phyloP scores from a whole-genome alignment of 768 basidiomycete species.

The Psilocybe azurescens region DNA sequence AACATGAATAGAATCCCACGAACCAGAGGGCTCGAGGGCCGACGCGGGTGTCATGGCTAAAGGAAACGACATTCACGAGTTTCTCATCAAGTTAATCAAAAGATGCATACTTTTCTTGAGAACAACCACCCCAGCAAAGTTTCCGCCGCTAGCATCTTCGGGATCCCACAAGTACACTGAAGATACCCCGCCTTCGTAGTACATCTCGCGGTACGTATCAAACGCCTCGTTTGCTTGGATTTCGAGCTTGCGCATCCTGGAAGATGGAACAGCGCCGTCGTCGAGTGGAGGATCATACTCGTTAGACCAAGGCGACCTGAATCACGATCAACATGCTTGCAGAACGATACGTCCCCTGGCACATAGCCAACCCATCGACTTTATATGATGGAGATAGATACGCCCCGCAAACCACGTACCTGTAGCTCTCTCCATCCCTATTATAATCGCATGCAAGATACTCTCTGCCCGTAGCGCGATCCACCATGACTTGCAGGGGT shows the following conservation, averaged over 20 bases:
- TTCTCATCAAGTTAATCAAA: neutral
- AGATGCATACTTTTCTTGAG: slow-evolving; percentile 83
- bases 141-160: slow-evolving; percentile 73
- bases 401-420: slow-evolving; percentile 53
- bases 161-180: slow-evolving; percentile 98
- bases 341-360: neutral
- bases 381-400: slow-evolving; percentile 1
- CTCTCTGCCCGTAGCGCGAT: slow-evolving; percentile 82
- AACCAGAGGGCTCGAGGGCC: slow-evolving; percentile 72
- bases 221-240: slow-evolving; percentile 95
- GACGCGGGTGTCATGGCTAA: slow-evolving; percentile 67
- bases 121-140: slow-evolving; percentile 95
- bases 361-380: neutral
- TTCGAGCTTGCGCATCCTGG: slow-evolving; percentile 89
- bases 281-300: slow-evolving; percentile 91
- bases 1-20: slow-evolving; percentile 99
- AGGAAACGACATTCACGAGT: neutral
- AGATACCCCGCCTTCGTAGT: slow-evolving; percentile 98
- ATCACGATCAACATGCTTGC: neutral
- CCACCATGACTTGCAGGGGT: slow-evolving; percentile 82
- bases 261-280: slow-evolving; percentile 85
- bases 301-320: slow-evolving; percentile 98
- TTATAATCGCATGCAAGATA: slow-evolving; percentile 96
- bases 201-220: slow-evolving; percentile 98
- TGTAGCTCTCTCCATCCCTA: slow-evolving; percentile 87